phyloP scores from a whole-genome alignment of 2,329 filamentous ascomycete genomes.

The Fusarium sp. region DNA sequence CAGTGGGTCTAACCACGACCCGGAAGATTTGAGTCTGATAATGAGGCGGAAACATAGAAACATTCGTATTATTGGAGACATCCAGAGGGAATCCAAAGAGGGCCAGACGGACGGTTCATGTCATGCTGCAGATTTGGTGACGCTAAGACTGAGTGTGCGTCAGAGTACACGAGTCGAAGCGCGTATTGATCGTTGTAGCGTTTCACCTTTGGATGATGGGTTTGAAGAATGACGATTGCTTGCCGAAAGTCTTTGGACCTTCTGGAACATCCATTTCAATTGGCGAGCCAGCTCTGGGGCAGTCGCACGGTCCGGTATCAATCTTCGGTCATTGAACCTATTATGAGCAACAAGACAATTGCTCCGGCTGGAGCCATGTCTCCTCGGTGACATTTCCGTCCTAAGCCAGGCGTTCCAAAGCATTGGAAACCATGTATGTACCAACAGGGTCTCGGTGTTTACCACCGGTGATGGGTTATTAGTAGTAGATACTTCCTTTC shows the following conservation, averaged over 20 bases:
- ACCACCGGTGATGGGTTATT: conserved; percentile 17
- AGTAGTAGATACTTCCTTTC: conserved; percentile 14
- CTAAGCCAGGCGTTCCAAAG: conserved; percentile 37
- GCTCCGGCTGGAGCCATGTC: conserved; percentile 30
- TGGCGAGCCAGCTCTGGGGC: conserved; percentile 34
- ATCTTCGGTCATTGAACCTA: conserved; percentile 3
- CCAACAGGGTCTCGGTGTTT: conserved; percentile 24
- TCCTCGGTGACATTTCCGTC: conserved; percentile 38
- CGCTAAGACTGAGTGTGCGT: conserved; percentile 20
- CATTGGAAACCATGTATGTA: conserved; percentile 32
- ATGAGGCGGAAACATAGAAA: conserved; percentile 34
- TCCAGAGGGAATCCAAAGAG: conserved; percentile 14
- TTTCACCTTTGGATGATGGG: conserved; percentile 38
- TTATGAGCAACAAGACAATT: conserved; percentile 24
- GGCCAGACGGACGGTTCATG: conserved; percentile 26
- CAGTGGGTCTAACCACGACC: conserved; percentile 25
- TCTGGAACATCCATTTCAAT: conserved; percentile 43
- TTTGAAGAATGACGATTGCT: conserved; percentile 28
- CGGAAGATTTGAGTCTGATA: conserved; percentile 11
- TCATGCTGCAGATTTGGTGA: conserved; percentile 20
- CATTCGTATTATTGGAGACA: conserved; percentile 35
- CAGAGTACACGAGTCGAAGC: conserved; percentile 27
- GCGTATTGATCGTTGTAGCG: conserved; percentile 32
- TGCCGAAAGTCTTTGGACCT: conserved; percentile 34
- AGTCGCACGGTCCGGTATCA: conserved; percentile 20